phyloP scores from a whole-genome alignment of 106 monocot species.

The Phalaenopsis equestris region DNA sequence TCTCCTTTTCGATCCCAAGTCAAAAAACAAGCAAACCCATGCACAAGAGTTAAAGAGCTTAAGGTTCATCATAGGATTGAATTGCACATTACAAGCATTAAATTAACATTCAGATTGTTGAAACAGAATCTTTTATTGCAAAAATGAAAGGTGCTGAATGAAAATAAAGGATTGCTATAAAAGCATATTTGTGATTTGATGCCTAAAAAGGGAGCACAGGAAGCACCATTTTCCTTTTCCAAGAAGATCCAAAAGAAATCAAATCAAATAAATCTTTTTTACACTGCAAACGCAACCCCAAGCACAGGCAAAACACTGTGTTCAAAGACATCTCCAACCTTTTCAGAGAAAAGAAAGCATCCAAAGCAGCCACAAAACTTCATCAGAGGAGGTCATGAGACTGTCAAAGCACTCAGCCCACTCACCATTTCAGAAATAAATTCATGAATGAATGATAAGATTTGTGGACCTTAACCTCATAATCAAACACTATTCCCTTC shows the following conservation, averaged over 20 bases:
- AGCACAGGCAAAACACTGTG: conserved; percentile 3
- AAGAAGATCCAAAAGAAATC: conserved; percentile 6
- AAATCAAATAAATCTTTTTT: conserved; percentile 8
- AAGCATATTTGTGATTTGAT: neutral
- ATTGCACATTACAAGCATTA: too few relatives aligned
- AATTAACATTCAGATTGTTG: neutral
- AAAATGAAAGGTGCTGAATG: neutral
- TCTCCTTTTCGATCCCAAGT: too few relatives aligned
- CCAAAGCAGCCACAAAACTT: neutral
- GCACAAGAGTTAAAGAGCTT: too few relatives aligned
- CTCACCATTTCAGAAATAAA: conserved; percentile 1
- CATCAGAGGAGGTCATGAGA: neutral
- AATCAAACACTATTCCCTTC: neutral
- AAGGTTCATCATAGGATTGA: too few relatives aligned
- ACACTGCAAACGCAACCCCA: conserved; percentile 4
- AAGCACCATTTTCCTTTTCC: neutral
- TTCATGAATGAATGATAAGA: conserved; percentile 15
- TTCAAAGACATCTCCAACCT: neutral
- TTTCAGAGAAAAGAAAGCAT: neutral
- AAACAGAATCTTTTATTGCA: neutral
- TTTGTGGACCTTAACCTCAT: neutral
- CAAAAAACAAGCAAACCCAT: too few relatives aligned
- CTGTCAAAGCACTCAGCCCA: conserved; percentile 5
- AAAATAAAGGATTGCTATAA: neutral
- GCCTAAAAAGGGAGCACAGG: conserved; percentile 2